Evolutionary conservation across 2,329 filamentous ascomycete species (phyloP).

Genomic region (Dactylellina haptotyla): DNA sequence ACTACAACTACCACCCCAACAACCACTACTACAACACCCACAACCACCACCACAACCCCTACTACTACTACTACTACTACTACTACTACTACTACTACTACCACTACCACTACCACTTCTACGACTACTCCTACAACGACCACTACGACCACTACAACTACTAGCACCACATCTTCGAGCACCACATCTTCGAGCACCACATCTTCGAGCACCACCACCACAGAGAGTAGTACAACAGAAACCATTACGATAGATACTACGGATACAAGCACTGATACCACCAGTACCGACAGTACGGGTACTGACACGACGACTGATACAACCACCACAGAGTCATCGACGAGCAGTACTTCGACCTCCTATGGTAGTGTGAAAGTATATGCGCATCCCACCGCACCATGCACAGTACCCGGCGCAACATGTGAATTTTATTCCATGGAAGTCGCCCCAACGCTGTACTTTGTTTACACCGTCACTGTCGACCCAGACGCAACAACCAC

Average conservation of each 20-base stretch:
- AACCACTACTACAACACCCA: constrained; percentile 1
- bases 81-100: background rate
- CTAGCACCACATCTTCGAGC: background rate
- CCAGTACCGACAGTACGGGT: background rate
- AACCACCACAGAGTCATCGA: background rate
- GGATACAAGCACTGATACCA: background rate
- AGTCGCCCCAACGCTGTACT: constrained; percentile 27
- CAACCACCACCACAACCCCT: background rate
- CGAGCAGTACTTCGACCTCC: constrained; percentile 6
- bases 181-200: background rate
- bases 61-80: background rate
- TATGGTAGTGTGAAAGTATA: constrained; percentile 15
- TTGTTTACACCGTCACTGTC: constrained; percentile 25
- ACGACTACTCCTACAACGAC: constrained; percentile 10
- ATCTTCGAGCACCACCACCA: background rate
- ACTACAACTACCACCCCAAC: background rate
- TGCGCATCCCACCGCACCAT: constrained; percentile 2
- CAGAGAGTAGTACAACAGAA: constrained; percentile 5
- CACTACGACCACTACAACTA: background rate
- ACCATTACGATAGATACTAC: background rate
- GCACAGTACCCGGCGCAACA: constrained; percentile 20
- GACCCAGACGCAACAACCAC: constrained; percentile 13
- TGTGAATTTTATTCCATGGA: constrained; percentile 27
- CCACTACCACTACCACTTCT: constrained; percentile 1
- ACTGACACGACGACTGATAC: background rate